Evolutionary conservation across 768 basidiomycete genomes (phyloP), one percentile per base, ranked within the genome.

Genomic region (Amanita jacksonii): DNA sequence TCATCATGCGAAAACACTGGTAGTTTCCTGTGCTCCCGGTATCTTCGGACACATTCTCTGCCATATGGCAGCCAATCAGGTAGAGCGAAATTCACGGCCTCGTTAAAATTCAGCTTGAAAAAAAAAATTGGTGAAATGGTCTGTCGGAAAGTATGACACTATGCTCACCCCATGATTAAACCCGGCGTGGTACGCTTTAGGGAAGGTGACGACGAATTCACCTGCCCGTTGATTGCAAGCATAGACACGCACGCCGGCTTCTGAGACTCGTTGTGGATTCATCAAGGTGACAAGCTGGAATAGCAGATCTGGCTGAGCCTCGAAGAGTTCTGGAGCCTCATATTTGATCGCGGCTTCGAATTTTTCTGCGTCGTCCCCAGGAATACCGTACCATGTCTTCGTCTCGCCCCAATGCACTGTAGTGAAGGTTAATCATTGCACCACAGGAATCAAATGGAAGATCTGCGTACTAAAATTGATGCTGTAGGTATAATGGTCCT

Each of bases 1-100:
- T 98, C 96, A 54, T 98, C 91, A 60, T 99, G 96, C 24, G 92
- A 97, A 64, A 99, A 99, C 3, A 99, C 96, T 4, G 96, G 96
- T 31, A 87, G 70, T 60, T 98, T 98, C 61, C 79, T 67, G 62
- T 96, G 85, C 50, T 88, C 81, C 54, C 88, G 80, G 61, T 99
- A 98, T 33, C 88, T 77, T 56, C 81, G 73, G 9, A 93, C 90
- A 57, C 91, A 96, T 45, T 86, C 86, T 31, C 85, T 75, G 27
- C 88, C 96, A 50, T 76, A 79, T 6, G 83, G 69, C 36, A 98
- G 67, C 96, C 96, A 99, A 59, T 97, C 91, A 19, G 92, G 89
- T 20, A 96, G 69, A 8, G 96, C 94, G 56, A 98, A 98, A 62
- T 99, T 98, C 56, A 98, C 94, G 3, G 94, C 96, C 67, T 98